phyloP scores from a whole-genome alignment of 169 alveolate species.

The Cryptosporidium parvum region DNA sequence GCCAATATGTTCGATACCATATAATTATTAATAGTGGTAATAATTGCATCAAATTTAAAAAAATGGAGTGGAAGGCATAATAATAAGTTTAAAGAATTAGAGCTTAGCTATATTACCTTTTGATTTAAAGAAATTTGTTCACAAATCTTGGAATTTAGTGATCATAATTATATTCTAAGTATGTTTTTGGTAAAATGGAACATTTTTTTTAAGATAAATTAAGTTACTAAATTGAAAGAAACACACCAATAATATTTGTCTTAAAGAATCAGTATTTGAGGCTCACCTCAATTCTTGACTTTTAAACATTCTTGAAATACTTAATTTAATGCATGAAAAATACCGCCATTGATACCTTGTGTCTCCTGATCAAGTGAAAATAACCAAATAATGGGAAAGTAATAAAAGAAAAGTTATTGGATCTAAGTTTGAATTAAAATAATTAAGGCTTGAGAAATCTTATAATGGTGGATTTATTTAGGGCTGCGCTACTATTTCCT shows the following conservation, averaged over 20 bases:
- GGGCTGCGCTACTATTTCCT: background rate
- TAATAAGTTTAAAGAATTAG: background rate
- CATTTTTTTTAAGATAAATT: no score
- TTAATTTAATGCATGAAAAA: constrained; percentile 16
- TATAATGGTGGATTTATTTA: background rate
- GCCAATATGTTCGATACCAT: constrained; percentile 15
- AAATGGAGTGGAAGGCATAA: background rate
- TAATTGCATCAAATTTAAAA: background rate
- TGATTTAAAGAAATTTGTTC: no score
- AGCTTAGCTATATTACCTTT: background rate
- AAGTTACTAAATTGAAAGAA: no score
- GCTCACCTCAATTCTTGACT: background rate
- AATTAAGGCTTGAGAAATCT: background rate
- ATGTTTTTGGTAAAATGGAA: no score
- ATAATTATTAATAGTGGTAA: background rate
- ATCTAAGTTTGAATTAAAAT: background rate
- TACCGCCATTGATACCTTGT: constrained; percentile 22
- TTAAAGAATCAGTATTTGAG: background rate
- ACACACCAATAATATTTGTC: background rate
- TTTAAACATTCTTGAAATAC: background rate
- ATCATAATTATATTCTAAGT: no score
- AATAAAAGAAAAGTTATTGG: constrained; percentile 16
- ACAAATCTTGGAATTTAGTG: background rate
- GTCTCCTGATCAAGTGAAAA: constrained; percentile 44
- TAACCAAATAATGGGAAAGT: constrained; percentile 3